These are phyloP conservation scores for Lepidium africanum DNA, from an alignment of 345 rosid species.

Conservation along the genomic window DNA sequence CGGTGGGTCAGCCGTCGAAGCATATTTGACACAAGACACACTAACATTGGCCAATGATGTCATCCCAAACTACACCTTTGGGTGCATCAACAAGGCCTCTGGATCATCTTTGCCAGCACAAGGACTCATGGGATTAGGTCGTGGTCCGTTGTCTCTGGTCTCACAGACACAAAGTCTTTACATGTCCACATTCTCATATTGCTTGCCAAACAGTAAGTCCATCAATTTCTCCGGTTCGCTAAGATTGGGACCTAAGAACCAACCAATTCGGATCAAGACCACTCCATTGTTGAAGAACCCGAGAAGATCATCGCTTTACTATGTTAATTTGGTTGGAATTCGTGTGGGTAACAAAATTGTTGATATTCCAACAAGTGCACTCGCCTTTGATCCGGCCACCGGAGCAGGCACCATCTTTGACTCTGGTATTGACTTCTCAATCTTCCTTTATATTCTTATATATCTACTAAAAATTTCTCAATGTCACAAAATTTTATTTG, in stretches of 20 bases:
- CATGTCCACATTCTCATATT: conserved; percentile 76
- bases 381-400: conserved; percentile 64
- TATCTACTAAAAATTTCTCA: too few relatives aligned
- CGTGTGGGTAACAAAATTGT: conserved; percentile 67
- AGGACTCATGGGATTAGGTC: conserved; percentile 79
- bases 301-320: conserved; percentile 73
- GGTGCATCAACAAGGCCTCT: conserved; percentile 58
- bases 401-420: conserved; percentile 93
- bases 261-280: conserved; percentile 64
- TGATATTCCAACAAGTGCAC: conserved; percentile 55
- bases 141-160: conserved; percentile 75
- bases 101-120: conserved; percentile 79
- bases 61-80: conserved; percentile 66
- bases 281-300: conserved; percentile 85
- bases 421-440: conserved; percentile 48
- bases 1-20: conserved; percentile 62
- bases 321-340: conserved; percentile 66
- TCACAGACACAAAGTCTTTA: conserved; percentile 72
- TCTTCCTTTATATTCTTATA: background rate
- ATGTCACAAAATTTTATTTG: too few relatives aligned
- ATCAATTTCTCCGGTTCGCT: conserved; percentile 75
- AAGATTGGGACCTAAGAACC: conserved; percentile 70
- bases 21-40: conserved; percentile 61
- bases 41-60: conserved; percentile 52
- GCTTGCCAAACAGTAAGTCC: conserved; percentile 78